Conservation (phyloP, 305 asterid species). For the Plantago coronopus region DNA sequence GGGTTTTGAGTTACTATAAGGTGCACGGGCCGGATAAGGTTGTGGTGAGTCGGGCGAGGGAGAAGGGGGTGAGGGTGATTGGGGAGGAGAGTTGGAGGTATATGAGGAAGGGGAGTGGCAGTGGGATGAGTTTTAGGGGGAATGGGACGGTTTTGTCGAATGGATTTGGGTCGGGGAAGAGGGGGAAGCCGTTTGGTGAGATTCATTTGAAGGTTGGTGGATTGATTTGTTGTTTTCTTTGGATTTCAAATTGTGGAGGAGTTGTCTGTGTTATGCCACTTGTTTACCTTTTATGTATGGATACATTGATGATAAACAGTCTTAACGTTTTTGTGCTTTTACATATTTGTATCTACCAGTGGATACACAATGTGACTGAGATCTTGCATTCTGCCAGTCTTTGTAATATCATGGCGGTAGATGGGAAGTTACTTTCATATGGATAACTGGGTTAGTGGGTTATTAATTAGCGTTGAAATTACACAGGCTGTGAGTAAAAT, state of each 20-base stretch:
- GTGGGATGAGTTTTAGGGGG: conserved; percentile 34
- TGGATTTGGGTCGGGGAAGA: conserved; percentile 45
- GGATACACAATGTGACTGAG: no score
- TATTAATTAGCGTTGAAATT: background rate
- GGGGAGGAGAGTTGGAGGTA: conserved; percentile 89
- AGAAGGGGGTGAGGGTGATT: conserved; percentile 76
- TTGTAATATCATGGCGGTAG: no score
- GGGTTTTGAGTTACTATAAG: conserved; percentile 88
- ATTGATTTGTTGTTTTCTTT: background rate
- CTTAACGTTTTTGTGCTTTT: no score
- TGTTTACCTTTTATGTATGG: background rate
- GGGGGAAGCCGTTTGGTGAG: conserved; percentile 88
- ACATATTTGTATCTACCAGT: no score
- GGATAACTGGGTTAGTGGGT: no score
- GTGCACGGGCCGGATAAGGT: conserved; percentile 96
- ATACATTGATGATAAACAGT: no score
- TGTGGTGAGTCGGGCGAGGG: conserved; percentile 49
- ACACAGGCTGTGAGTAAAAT: background rate
- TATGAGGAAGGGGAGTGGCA: conserved; percentile 67
- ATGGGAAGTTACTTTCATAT: no score
- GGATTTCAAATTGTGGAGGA: no score
- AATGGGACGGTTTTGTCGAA: conserved; percentile 24
- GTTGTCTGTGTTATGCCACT: background rate
- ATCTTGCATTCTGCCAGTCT: no score
- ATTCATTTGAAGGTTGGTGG: conserved; percentile 85